Percentiles rank a stretch among this genome's conserved stretches.
These are phyloP conservation scores for Claviceps maximensis DNA, from an alignment of 2,329 filamentous ascomycete species.

Conservation along the genomic window DNA sequence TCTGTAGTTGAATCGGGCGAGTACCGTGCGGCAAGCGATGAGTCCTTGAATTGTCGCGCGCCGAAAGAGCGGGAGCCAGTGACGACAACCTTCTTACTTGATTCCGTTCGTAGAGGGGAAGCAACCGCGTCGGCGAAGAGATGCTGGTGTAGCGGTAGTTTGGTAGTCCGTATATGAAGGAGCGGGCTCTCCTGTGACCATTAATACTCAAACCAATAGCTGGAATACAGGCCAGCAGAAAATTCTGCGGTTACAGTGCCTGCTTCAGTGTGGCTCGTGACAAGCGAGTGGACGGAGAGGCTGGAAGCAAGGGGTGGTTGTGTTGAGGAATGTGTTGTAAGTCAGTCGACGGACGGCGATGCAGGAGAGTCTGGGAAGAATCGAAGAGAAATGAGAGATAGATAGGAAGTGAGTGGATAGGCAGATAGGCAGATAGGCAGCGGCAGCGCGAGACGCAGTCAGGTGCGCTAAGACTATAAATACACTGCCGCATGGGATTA, in stretches of 20 bases:
- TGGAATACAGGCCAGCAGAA: not conserved
- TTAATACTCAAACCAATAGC: not conserved
- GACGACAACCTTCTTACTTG: not conserved
- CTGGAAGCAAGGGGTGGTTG: not conserved
- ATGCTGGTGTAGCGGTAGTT: not conserved
- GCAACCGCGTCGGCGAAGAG: not conserved
- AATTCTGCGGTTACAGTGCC: not conserved
- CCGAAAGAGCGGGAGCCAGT: not conserved
- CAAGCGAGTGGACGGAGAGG: not conserved
- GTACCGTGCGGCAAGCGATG: not conserved
- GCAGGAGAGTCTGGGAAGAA: not conserved
- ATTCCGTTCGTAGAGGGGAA: not conserved
- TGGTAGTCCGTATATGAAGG: not conserved
- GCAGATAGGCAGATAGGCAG: too few species aligned
- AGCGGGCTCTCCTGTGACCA: not conserved
- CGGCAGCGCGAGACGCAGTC: too few species aligned
- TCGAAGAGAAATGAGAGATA: not conserved
- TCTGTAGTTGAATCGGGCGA: conserved; percentile 9
- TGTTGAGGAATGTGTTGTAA: not conserved
- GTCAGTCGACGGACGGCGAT: not conserved
- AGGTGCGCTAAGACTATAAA: too few species aligned
- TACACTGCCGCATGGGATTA: too few species aligned
- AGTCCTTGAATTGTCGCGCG: not conserved
- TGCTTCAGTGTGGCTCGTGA: not conserved
- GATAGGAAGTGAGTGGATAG: not conserved